A percentile compares a stretch with the other conserved stretches of the same genome.
These are phyloP conservation scores for Epichloe sibirici DNA, from an alignment of 2,329 filamentous ascomycete genomes.

Conservation along the genomic window DNA sequence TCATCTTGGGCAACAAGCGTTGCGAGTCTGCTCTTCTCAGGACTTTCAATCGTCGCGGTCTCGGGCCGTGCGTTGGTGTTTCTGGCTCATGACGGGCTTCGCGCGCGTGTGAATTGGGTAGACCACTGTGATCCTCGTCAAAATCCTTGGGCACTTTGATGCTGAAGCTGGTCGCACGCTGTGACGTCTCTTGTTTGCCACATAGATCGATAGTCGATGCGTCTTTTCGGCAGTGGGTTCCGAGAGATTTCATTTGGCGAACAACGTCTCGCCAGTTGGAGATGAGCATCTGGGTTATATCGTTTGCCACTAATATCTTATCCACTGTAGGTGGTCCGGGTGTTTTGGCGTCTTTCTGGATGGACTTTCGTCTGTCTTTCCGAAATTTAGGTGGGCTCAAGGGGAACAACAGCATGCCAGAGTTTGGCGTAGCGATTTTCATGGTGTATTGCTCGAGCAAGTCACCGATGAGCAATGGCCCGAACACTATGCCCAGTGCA, in stretches of 20 bases:
- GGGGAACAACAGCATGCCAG: slow-evolving; percentile 31
- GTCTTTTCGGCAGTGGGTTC: slow-evolving; percentile 15
- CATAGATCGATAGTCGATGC: slow-evolving; percentile 7
- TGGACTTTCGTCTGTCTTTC: slow-evolving; percentile 15
- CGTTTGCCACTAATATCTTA: slow-evolving; percentile 46
- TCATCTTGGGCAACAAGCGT: slow-evolving; percentile 12
- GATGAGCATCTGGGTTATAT: slow-evolving; percentile 53
- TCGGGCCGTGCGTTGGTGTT: slow-evolving; percentile 19
- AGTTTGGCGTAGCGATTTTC: slow-evolving; percentile 28
- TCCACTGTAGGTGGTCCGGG: slow-evolving; percentile 28
- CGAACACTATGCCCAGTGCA: slow-evolving; percentile 52
- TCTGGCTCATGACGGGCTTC: slow-evolving; percentile 25
- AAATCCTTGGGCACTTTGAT: background rate
- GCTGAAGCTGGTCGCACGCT: background rate
- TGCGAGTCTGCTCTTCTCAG: slow-evolving; percentile 12
- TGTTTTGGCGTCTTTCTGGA: slow-evolving; percentile 3
- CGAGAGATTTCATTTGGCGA: slow-evolving; percentile 42
- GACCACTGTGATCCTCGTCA: background rate
- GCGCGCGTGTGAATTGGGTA: slow-evolving; percentile 7
- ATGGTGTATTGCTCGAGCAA: slow-evolving; percentile 39
- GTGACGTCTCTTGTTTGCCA: slow-evolving; percentile 1
- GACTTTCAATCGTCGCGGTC: slow-evolving; percentile 12
- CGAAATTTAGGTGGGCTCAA: slow-evolving; percentile 29
- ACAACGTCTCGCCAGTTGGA: slow-evolving; percentile 53
- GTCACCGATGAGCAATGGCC: slow-evolving; percentile 49